These are phyloP conservation scores for Taiozyma sp. DNA, from an alignment of 1,139 yeast genomes.

Conservation along the genomic window DNA sequence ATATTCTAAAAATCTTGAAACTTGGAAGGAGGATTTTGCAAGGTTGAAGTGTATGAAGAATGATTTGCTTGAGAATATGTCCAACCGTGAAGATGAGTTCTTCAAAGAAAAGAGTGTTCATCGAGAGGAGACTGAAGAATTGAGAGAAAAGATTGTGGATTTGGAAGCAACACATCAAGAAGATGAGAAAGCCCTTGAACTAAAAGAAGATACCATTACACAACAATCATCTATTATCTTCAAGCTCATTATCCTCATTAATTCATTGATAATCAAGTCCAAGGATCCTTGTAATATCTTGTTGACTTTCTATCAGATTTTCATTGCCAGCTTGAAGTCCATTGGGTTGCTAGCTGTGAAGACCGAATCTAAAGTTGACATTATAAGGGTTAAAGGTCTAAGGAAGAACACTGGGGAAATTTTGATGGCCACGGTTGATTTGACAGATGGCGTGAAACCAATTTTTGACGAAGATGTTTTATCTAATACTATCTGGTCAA, in stretches of 20 bases:
- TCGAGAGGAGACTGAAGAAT: conserved; percentile 43
- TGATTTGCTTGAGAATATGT: conserved; percentile 61
- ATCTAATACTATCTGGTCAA: conserved; percentile 13
- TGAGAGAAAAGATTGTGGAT: conserved; percentile 43
- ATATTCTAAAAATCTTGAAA: conserved; percentile 9
- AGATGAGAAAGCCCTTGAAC: conserved; percentile 27
- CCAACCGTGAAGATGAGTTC: conserved; percentile 57
- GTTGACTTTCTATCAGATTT: conserved; percentile 27
- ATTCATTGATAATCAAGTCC: conserved; percentile 25
- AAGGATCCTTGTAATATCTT: conserved; percentile 24
- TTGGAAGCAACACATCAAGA: conserved; percentile 36
- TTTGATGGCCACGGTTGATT: conserved; percentile 12
- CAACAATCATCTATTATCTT: conserved; percentile 14
- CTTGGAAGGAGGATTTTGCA: conserved; percentile 19
- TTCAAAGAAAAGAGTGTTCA: conserved; percentile 45
- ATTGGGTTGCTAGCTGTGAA: conserved; percentile 65
- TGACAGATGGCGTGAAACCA: conserved; percentile 15
- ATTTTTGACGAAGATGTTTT: conserved; percentile 17
- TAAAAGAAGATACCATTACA: conserved; percentile 8
- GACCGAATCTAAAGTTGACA: conserved; percentile 32
- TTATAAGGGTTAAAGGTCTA: conserved; percentile 68
- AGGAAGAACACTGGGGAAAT: conserved; percentile 32
- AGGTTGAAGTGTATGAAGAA: conserved; percentile 40
- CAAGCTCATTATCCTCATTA: conserved; percentile 25
- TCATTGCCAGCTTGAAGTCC: conserved; percentile 44